A percentile compares a stretch with the other conserved stretches of the same genome.
phyloP scores from a whole-genome alignment of 805 yeast species.

The Kodamaea fukazawae region DNA sequence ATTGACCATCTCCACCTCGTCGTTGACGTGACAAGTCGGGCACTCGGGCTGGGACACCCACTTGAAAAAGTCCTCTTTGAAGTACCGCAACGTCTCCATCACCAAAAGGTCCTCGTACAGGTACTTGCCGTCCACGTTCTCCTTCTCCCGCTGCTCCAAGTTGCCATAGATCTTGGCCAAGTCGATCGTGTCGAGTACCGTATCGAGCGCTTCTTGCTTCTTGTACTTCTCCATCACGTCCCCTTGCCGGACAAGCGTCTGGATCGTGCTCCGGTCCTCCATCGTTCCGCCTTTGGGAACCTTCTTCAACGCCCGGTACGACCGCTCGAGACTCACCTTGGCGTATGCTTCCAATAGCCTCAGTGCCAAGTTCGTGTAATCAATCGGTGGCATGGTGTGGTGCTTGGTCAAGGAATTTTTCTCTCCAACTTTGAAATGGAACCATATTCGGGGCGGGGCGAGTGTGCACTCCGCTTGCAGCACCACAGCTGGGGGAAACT shows the following conservation, averaged over 20 bases:
- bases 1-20: slow-evolving; percentile 40
- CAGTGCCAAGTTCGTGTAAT: no score
- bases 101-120: slow-evolving; percentile 38
- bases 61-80: slow-evolving; percentile 71
- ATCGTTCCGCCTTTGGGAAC: no score
- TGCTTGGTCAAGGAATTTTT: no score
- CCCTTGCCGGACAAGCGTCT: slow-evolving; percentile 1
- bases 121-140: slow-evolving; percentile 16
- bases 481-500: no score
- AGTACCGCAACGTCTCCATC: slow-evolving; percentile 38
- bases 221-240: slow-evolving; percentile 10
- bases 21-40: slow-evolving; percentile 42
- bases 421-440: no score
- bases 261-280: neutral
- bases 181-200: slow-evolving; percentile 63
- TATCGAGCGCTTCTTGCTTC: slow-evolving; percentile 29
- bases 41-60: slow-evolving; percentile 82
- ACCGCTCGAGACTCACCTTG: no score
- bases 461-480: no score
- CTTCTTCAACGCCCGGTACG: no score
- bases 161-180: slow-evolving; percentile 55
- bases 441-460: no score
- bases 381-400: no score
- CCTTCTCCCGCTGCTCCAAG: slow-evolving; percentile 50
- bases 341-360: no score